Percentiles rank a stretch among this genome's conserved stretches.
phyloP scores from a whole-genome alignment of 2,329 filamentous ascomycete species.

The Trichoderma guizhouense region DNA sequence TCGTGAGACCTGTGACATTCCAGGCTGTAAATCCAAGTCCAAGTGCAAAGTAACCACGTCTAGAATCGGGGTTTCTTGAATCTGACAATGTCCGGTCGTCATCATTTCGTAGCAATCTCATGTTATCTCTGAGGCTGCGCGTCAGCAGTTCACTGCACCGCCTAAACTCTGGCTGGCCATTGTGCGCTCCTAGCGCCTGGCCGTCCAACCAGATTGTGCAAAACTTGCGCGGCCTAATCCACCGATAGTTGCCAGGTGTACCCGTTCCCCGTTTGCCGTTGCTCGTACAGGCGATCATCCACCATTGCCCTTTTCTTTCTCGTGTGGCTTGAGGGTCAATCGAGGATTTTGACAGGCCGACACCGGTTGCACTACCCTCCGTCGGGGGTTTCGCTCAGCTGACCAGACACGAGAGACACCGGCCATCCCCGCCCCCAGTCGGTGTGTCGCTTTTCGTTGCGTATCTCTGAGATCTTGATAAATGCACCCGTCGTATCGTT shows the following conservation, averaged over 20 bases:
- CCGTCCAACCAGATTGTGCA: conserved; percentile 28
- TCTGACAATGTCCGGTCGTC: neutral
- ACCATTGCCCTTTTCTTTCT: neutral
- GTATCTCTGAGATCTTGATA: neutral
- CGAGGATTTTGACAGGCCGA: conserved; percentile 20
- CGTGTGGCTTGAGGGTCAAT: neutral
- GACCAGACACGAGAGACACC: conserved; percentile 23
- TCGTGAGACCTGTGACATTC: neutral
- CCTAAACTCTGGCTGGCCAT: conserved; percentile 4
- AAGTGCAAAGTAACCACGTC: neutral
- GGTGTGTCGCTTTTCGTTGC: conserved; percentile 27
- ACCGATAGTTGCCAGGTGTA: conserved; percentile 24
- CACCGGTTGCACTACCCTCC: conserved; percentile 15
- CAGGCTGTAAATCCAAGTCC: neutral
- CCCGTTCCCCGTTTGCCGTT: conserved; percentile 7
- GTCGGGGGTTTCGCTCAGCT: conserved; percentile 19
- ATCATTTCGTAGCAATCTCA: neutral
- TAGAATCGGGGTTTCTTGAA: neutral
- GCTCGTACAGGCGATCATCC: conserved; percentile 18
- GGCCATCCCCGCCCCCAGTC: conserved; percentile 27
- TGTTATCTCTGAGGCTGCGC: neutral
- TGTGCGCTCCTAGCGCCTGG: conserved; percentile 22
- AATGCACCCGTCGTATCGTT: neutral
- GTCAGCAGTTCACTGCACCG: conserved; percentile 17
- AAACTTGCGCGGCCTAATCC: conserved; percentile 27